Conservation (phyloP, 345 rosid genomes). For the Eutrema heterophyllum region DNA sequence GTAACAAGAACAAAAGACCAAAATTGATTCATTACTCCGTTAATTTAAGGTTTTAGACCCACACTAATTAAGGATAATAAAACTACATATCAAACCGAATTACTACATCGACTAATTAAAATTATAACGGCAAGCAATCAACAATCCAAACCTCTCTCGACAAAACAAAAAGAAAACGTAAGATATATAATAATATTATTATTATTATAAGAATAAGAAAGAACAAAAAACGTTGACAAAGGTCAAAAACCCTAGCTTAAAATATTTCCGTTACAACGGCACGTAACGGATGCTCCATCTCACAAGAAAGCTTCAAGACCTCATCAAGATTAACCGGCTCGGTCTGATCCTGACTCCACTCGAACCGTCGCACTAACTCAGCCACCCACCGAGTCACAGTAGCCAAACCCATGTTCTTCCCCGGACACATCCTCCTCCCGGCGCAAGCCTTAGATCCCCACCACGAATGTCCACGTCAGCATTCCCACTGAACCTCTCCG, state of each 20-base stretch:
- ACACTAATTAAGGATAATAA: neutral
- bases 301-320: conserved; percentile 78
- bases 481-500: conserved; percentile 56
- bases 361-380: conserved; percentile 45
- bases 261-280: conserved; percentile 39
- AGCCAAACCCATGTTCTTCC: conserved; percentile 66
- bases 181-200: neutral
- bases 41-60: conserved; percentile 3
- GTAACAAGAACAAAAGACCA: neutral
- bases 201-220: neutral
- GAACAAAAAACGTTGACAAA: neutral
- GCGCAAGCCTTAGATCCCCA: conserved; percentile 69
- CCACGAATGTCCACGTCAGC: conserved; percentile 67
- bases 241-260: conserved; percentile 18
- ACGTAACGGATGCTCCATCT: conserved; percentile 71
- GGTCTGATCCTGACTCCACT: conserved; percentile 44
- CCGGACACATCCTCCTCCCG: conserved; percentile 86
- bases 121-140: conserved; percentile 3
- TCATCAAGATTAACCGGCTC: conserved; percentile 61
- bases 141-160: neutral
- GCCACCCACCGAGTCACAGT: conserved; percentile 84
- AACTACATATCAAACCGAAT: neutral
- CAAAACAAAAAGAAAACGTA: neutral
- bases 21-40: conserved; percentile 1
- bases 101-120: neutral